phyloP scores from a whole-genome alignment of 2,329 filamentous ascomycete genomes.

The Aspergillus quadricinctus region DNA sequence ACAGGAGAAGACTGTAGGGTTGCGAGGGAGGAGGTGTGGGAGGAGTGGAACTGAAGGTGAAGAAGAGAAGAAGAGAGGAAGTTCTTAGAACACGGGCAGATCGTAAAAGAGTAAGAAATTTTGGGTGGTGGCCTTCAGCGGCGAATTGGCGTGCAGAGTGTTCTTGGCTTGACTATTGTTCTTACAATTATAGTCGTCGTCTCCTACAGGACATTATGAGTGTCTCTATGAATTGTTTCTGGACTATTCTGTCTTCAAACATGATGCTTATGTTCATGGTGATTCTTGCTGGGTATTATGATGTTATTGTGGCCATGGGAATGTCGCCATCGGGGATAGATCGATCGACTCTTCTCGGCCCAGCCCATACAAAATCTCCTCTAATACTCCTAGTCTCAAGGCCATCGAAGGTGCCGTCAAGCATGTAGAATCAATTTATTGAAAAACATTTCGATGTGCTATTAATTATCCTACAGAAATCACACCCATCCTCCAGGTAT shows the following conservation, averaged over 20 bases:
- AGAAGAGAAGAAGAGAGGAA: conserved; percentile 18
- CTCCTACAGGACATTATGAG: neutral
- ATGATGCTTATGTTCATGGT: neutral
- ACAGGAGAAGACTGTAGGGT: conserved; percentile 26
- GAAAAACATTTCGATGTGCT: neutral
- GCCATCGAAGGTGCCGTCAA: neutral
- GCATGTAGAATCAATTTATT: neutral
- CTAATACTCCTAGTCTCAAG: neutral
- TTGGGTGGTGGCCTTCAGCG: neutral
- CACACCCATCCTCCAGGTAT: neutral
- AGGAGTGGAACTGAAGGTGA: conserved; percentile 17
- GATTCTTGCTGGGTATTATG: neutral
- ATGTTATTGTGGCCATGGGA: neutral
- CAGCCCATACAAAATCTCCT: neutral
- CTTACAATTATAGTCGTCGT: neutral
- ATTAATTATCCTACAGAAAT: neutral
- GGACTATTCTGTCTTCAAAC: neutral
- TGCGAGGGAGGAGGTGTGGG: conserved; percentile 20
- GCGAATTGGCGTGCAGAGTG: conserved; percentile 1
- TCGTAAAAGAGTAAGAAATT: neutral
- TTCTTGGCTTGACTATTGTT: neutral
- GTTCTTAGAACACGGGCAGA: neutral
- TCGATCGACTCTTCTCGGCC: neutral
- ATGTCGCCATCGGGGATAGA: neutral
- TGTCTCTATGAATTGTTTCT: neutral